Percentiles rank a stretch among this genome's conserved stretches.
Conservation (phyloP, 768 basidiomycete genomes). For the Kwoniella heveanensis region DNA sequence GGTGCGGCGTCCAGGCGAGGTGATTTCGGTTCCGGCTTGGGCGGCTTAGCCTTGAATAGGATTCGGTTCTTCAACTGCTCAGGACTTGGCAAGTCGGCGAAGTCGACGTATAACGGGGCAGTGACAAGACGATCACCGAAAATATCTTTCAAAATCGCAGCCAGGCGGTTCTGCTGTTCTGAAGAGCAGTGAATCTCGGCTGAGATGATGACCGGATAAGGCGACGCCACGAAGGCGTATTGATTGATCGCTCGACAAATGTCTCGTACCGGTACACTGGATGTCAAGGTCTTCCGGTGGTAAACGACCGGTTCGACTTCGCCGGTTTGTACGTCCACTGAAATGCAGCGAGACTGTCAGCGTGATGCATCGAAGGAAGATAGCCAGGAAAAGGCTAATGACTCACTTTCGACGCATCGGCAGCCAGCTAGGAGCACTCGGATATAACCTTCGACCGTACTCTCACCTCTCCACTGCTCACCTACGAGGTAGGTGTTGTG, state of each 20-base stretch:
- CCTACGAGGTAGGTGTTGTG: slow-evolving; percentile 67
- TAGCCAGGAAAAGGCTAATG: too few species aligned
- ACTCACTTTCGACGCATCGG: slow-evolving; percentile 88
- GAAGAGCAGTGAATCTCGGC: slow-evolving; percentile 86
- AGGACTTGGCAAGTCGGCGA: slow-evolving; percentile 74
- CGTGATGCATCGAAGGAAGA: neutral
- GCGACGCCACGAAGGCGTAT: slow-evolving; percentile 87
- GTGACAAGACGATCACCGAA: slow-evolving; percentile 65
- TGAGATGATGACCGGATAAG: slow-evolving; percentile 89
- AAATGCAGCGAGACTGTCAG: neutral
- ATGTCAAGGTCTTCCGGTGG: slow-evolving; percentile 85
- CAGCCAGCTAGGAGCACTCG: slow-evolving; percentile 84
- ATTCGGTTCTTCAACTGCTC: slow-evolving; percentile 75
- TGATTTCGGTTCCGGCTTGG: slow-evolving; percentile 21
- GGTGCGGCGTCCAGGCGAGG: slow-evolving; percentile 10
- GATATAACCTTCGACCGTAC: slow-evolving; percentile 90
- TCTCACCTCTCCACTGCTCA: slow-evolving; percentile 68
- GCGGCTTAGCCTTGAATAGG: slow-evolving; percentile 66
- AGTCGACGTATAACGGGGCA: slow-evolving; percentile 56
- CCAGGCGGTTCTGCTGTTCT: slow-evolving; percentile 77
- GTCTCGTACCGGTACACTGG: slow-evolving; percentile 76
- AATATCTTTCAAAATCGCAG: slow-evolving; percentile 68
- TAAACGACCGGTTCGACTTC: slow-evolving; percentile 80
- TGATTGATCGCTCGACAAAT: slow-evolving; percentile 79
- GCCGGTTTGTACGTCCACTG: slow-evolving; percentile 93